A percentile compares a stretch with the other conserved stretches of the same genome.
These are phyloP conservation scores for Trichoderma semiorbis DNA, from an alignment of 2,329 filamentous ascomycete species.

Conservation along the genomic window DNA sequence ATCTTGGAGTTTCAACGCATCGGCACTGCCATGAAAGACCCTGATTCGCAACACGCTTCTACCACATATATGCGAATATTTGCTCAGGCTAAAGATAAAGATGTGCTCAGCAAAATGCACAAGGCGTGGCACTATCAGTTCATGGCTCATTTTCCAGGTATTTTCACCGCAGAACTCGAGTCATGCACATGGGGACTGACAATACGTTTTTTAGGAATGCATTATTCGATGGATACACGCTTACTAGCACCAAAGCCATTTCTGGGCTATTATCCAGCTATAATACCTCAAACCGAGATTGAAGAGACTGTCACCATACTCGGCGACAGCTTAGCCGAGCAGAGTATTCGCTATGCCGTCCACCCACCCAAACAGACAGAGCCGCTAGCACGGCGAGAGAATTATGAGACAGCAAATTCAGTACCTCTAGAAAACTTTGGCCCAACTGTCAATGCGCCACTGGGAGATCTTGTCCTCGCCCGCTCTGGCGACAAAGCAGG, in stretches of 20 bases:
- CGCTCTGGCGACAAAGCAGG: conserved; percentile 41
- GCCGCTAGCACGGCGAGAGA: conserved; percentile 21
- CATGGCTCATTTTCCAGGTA: conserved; percentile 40
- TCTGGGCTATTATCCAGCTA: conserved; percentile 24
- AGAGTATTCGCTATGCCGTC: conserved; percentile 18
- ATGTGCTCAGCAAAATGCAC: conserved; percentile 29
- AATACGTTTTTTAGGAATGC: conserved; percentile 32
- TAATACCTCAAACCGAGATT: conserved; percentile 29
- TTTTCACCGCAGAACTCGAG: background rate
- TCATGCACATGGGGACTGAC: background rate
- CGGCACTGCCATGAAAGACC: conserved; percentile 30
- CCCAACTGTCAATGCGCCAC: conserved; percentile 23
- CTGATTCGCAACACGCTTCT: conserved; percentile 37
- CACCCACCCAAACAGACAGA: conserved; percentile 22
- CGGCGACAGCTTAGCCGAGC: background rate
- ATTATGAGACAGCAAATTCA: conserved; percentile 24
- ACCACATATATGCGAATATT: conserved; percentile 46
- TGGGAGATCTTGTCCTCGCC: conserved; percentile 31
- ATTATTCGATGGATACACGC: conserved; percentile 40
- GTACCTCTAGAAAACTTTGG: conserved; percentile 20
- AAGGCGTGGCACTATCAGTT: conserved; percentile 30
- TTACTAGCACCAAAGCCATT: conserved; percentile 32
- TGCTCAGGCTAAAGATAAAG: conserved; percentile 34
- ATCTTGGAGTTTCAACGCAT: conserved; percentile 50
- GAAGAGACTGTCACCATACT: conserved; percentile 30